Conservation (phyloP, 352 stramenopile genomes). For the Globisporangium camurandrum region DNA sequence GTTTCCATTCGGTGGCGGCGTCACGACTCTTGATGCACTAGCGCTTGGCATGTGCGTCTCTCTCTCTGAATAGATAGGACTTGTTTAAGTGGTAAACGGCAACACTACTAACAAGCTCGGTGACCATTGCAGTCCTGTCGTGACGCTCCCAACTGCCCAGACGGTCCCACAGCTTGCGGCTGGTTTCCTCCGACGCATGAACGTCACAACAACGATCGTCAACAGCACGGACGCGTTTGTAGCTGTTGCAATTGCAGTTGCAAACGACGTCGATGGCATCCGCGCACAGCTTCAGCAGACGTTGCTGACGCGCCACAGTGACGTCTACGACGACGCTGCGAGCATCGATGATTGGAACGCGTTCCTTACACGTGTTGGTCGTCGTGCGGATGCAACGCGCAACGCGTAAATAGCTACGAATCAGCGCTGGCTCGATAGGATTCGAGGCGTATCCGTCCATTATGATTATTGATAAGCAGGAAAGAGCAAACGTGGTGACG, state of each 20-base stretch:
- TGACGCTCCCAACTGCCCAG: constrained; percentile 44
- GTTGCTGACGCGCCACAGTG: constrained; percentile 7
- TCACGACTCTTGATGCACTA: constrained; percentile 79
- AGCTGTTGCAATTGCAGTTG: constrained; percentile 23
- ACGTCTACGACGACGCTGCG: constrained; percentile 19
- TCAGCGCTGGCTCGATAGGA: too few relatives aligned
- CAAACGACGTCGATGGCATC: constrained; percentile 11
- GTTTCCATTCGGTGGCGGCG: constrained; percentile 79
- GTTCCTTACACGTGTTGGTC: too few relatives aligned
- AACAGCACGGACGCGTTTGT: constrained; percentile 32
- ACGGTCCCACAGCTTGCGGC: constrained; percentile 49
- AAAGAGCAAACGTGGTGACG: too few relatives aligned
- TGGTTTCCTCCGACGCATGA: constrained; percentile 52
- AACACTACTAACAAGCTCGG: background rate
- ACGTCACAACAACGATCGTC: constrained; percentile 35
- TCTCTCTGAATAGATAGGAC: too few relatives aligned
- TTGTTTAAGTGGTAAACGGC: background rate
- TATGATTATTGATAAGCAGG: too few relatives aligned
- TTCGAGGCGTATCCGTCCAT: too few relatives aligned
- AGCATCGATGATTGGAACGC: constrained; percentile 27
- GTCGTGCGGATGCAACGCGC: too few relatives aligned
- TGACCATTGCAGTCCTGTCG: constrained; percentile 28
- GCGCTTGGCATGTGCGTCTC: constrained; percentile 54
- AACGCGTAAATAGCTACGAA: too few relatives aligned
- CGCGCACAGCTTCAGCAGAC: constrained; percentile 2